phyloP scores from a whole-genome alignment of 2,329 filamentous ascomycete species.

The Fusarium sp. region DNA sequence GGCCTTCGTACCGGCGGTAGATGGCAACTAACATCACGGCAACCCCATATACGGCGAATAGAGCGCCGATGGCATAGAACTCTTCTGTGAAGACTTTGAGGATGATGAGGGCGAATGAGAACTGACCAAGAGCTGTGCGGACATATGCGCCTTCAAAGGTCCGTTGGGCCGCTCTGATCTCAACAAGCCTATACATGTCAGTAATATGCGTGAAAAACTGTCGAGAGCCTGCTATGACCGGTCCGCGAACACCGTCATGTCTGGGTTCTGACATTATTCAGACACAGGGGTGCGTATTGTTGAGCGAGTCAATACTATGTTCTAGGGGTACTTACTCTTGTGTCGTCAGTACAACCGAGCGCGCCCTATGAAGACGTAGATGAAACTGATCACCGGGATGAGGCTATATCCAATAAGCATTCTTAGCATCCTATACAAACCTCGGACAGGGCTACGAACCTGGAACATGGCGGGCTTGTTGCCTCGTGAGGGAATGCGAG shows the following conservation, averaged over 20 bases:
- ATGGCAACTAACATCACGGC: conserved; percentile 85
- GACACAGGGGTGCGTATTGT: neutral
- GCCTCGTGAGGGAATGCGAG: neutral
- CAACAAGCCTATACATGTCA: conserved; percentile 72
- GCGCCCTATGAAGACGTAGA: conserved; percentile 83
- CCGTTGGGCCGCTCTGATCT: conserved; percentile 92
- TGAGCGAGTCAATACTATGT: neutral
- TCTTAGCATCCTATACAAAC: conserved; percentile 18
- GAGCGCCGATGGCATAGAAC: conserved; percentile 96
- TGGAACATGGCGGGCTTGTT: conserved; percentile 40
- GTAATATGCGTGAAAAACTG: neutral
- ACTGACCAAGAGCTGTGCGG: conserved; percentile 92
- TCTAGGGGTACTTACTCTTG: conserved; percentile 69
- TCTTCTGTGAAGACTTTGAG: conserved; percentile 93
- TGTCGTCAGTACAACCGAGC: conserved; percentile 82
- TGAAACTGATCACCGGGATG: conserved; percentile 80
- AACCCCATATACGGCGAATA: conserved; percentile 92
- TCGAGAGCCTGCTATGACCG: neutral
- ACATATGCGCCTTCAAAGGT: conserved; percentile 98
- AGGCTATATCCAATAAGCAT: conserved; percentile 53
- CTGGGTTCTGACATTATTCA: neutral
- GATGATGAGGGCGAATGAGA: conserved; percentile 93
- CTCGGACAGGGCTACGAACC: conserved; percentile 28
- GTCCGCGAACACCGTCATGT: neutral
- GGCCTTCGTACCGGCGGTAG: conserved; percentile 90